Conservation (phyloP, 2,329 filamentous ascomycete species). For the Geosmithia flava region DNA sequence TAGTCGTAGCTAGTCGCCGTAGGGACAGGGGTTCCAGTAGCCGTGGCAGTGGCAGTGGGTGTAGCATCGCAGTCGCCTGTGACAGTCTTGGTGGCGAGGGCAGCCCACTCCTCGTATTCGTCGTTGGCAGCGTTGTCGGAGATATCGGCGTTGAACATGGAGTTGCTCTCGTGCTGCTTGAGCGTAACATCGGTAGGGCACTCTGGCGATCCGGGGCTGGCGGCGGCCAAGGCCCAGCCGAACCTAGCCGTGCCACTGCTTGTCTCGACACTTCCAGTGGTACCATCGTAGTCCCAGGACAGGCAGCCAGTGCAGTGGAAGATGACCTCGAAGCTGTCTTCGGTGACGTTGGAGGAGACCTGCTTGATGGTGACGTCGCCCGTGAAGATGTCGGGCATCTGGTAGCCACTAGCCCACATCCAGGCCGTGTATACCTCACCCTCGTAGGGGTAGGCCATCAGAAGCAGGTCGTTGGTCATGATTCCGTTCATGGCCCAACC, state of each 20-base stretch:
- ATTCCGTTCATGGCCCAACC: constrained; percentile 41
- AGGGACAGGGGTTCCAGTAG: constrained; percentile 16
- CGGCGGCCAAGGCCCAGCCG: constrained; percentile 42
- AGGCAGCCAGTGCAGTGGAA: constrained; percentile 52
- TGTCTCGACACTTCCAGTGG: constrained; percentile 28
- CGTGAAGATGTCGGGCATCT: constrained; percentile 42
- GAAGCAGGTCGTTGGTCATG: constrained; percentile 46
- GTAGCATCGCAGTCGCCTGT: constrained; percentile 18
- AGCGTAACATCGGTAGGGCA: constrained; percentile 32
- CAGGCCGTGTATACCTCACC: constrained; percentile 43
- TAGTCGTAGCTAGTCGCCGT: constrained; percentile 39
- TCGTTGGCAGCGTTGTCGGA: constrained; percentile 22
- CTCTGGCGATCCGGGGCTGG: constrained; percentile 24
- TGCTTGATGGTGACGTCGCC: constrained; percentile 51
- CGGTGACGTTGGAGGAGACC: constrained; percentile 44
- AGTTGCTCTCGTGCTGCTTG: constrained; percentile 41
- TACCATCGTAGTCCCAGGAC: constrained; percentile 36
- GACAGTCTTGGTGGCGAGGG: constrained; percentile 27
- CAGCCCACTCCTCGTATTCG: constrained; percentile 29
- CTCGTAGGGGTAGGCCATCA: constrained; percentile 44
- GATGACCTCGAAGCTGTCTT: constrained; percentile 47
- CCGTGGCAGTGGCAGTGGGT: constrained; percentile 11
- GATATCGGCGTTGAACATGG: constrained; percentile 30
- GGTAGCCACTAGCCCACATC: constrained; percentile 45
- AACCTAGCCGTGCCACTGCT: constrained; percentile 30